These are phyloP conservation scores for Canavalia ensiformis DNA, from an alignment of 306 rosid genomes.

Conservation along the genomic window DNA sequence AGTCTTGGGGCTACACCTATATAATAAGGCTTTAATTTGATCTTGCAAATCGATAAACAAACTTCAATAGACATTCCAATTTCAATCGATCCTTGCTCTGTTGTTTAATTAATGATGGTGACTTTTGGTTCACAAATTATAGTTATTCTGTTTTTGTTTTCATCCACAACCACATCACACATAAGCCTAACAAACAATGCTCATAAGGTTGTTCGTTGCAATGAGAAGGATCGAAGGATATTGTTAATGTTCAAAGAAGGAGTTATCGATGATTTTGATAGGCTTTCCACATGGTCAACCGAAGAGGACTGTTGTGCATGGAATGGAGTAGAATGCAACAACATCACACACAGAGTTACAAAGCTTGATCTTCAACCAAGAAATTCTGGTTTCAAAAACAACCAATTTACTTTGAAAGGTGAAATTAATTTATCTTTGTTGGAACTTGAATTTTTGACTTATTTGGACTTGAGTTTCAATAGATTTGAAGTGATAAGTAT, in stretches of 20 bases:
- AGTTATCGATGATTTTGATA: not conserved
- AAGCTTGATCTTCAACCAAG: not conserved
- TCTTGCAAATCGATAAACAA: no score
- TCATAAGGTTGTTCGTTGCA: not conserved
- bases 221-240: not conserved
- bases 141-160: not conserved
- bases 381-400: no score
- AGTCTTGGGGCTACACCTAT: no score
- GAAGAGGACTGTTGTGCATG: slow-evolving; percentile 33
- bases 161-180: not conserved
- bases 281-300: not conserved
- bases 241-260: not conserved
- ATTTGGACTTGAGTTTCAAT: not conserved
- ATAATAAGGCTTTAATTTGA: no score
- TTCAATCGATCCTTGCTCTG: no score
- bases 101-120: not conserved
- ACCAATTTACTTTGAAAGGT: not conserved
- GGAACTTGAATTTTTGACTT: no score
- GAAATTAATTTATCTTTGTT: not conserved
- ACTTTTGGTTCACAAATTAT: not conserved
- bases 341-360: slow-evolving; percentile 7
- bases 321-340: slow-evolving; percentile 26
- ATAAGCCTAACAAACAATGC: not conserved
- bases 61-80: no score
- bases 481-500: not conserved